Percentiles rank a stretch among this genome's conserved stretches.
These are phyloP conservation scores for Claviceps sp. DNA, from an alignment of 2,329 filamentous ascomycete genomes.

Conservation along the genomic window DNA sequence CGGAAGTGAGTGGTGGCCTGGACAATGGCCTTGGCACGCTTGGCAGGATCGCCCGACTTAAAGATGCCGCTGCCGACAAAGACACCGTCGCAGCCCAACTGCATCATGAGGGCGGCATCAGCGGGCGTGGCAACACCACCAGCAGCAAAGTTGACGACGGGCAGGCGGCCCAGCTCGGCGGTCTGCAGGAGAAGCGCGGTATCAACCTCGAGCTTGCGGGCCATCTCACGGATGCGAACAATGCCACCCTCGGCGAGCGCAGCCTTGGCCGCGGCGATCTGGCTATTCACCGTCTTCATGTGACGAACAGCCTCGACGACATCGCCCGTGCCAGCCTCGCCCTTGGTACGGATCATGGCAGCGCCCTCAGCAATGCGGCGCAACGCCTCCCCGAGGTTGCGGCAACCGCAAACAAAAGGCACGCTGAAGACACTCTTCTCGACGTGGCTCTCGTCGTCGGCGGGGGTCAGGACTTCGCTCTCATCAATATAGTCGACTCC, in stretches of 20 bases:
- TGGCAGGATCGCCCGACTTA: conserved; percentile 83
- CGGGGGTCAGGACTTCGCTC: conserved; percentile 91
- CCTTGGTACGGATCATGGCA: conserved; percentile 98
- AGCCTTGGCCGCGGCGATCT: conserved; percentile 69
- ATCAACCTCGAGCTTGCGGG: conserved; percentile 69
- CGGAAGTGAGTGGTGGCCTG: conserved; percentile 84
- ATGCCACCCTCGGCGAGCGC: conserved; percentile 48
- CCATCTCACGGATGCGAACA: conserved; percentile 50
- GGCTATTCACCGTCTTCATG: conserved; percentile 77
- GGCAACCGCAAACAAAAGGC: conserved; percentile 93
- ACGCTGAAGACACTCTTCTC: conserved; percentile 72
- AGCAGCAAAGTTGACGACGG: conserved; percentile 95
- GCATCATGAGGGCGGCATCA: conserved; percentile 95
- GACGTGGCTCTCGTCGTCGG: conserved; percentile 82
- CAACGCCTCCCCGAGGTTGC: conserved; percentile 86
- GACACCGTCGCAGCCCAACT: conserved; percentile 92
- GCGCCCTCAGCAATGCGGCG: conserved; percentile 85
- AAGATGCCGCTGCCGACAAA: conserved; percentile 97
- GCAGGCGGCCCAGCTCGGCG: conserved; percentile 73
- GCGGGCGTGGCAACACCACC: conserved; percentile 99
- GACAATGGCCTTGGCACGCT: conserved; percentile 88
- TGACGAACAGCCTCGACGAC: conserved; percentile 94
- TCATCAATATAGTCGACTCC: conserved; percentile 98
- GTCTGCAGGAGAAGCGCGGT: conserved; percentile 73
- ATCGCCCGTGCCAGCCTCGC: conserved; percentile 92